Percentiles rank a stretch among this genome's conserved stretches.
These are phyloP conservation scores for Globisporangium rhizosaccharum DNA, from an alignment of 352 stramenopile genomes.

Conservation along the genomic window DNA sequence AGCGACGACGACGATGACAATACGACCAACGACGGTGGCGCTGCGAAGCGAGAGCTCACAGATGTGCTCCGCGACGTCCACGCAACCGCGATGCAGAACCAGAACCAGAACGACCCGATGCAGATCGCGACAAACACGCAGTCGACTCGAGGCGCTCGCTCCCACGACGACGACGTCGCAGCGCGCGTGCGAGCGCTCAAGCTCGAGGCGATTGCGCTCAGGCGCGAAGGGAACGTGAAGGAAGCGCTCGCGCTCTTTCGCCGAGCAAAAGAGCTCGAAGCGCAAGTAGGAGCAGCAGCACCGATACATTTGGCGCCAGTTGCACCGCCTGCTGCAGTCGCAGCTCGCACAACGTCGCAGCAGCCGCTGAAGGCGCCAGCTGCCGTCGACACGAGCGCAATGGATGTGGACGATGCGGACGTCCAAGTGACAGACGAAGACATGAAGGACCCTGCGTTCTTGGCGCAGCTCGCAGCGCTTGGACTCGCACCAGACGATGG, in stretches of 20 bases:
- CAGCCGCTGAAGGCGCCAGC: background rate
- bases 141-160: background rate
- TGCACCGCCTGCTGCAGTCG: background rate
- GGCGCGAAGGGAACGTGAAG: conserved; percentile 44
- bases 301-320: background rate
- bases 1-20: conserved; percentile 15
- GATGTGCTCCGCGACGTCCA: conserved; percentile 33
- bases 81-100: conserved; percentile 22
- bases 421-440: conserved; percentile 76
- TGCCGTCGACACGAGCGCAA: background rate
- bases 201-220: conserved; percentile 46
- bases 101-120: conserved; percentile 15
- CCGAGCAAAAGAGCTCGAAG: conserved; percentile 51
- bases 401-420: conserved; percentile 6
- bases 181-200: conserved; percentile 42
- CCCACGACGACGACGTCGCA: conserved; percentile 1
- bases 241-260: conserved; percentile 53
- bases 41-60: conserved; percentile 28
- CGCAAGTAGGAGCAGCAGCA: conserved; percentile 3
- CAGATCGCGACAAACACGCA: background rate
- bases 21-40: conserved; percentile 12
- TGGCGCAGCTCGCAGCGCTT: conserved; percentile 50
- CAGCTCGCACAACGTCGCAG: no score
- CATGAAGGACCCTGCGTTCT: conserved; percentile 64
- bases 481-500: conserved; percentile 20